Evolutionary conservation across 805 yeast genomes (phyloP).

Genomic region (Metschnikowia cubensis): DNA sequence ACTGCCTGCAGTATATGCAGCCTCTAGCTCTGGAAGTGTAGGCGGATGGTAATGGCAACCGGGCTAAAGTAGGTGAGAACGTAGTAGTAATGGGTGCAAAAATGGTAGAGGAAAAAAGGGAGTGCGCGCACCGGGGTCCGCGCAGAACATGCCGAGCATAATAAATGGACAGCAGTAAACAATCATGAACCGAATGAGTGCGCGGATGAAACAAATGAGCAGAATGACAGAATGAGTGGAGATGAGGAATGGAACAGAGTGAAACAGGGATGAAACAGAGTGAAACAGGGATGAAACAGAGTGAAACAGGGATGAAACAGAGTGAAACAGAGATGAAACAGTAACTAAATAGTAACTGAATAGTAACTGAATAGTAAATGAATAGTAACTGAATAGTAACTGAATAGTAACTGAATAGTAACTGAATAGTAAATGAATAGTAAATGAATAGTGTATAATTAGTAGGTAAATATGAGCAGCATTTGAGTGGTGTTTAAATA

Average conservation of each 20-base stretch:
- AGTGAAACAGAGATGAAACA: background rate
- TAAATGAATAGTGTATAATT: too few relatives aligned
- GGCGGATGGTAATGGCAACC: background rate
- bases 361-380: too few relatives aligned
- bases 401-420: too few relatives aligned
- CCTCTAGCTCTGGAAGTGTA: background rate
- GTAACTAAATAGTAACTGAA: too few relatives aligned
- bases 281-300: background rate
- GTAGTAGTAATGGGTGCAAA: constrained; percentile 18
- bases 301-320: background rate
- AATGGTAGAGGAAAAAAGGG: constrained; percentile 13
- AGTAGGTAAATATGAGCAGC: too few relatives aligned
- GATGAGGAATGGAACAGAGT: background rate
- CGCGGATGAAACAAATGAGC: background rate
- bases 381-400: too few relatives aligned
- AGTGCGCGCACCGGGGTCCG: background rate
- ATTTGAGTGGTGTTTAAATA: too few relatives aligned
- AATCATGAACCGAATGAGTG: background rate
- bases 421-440: too few relatives aligned
- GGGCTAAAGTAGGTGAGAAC: background rate
- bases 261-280: background rate
- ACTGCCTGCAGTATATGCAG: constrained; percentile 2
- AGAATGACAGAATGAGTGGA: background rate
- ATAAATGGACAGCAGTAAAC: too few relatives aligned
- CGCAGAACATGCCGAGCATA: too few relatives aligned